These are phyloP conservation scores for Scedosporium boydii DNA, from an alignment of 2,329 filamentous ascomycete species.

Conservation along the genomic window DNA sequence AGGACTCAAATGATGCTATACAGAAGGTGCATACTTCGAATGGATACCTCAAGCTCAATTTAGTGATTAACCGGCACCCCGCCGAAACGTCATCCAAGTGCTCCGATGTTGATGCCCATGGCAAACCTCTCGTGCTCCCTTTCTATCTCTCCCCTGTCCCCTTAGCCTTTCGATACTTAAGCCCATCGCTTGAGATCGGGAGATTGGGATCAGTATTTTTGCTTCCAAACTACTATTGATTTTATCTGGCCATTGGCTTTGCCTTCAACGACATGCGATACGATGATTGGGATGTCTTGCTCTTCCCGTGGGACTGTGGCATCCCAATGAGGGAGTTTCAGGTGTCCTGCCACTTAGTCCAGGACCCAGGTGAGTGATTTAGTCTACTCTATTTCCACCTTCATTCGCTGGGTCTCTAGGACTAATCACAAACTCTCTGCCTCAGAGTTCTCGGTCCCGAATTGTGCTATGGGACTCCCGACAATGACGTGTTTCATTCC, in stretches of 20 bases:
- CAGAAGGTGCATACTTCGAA: no score
- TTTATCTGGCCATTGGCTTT: not conserved
- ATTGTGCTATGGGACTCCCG: conserved; percentile 44
- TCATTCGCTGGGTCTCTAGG: not conserved
- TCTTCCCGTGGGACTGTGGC: conserved; percentile 60
- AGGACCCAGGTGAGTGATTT: conserved; percentile 30
- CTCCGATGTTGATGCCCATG: no score
- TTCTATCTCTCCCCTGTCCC: no score
- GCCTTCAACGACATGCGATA: conserved; percentile 59
- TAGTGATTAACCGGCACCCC: no score
- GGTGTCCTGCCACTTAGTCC: conserved; percentile 63
- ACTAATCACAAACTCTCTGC: not conserved
- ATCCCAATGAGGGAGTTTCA: conserved; percentile 75
- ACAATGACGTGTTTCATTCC: conserved; percentile 64
- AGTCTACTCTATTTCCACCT: not conserved
- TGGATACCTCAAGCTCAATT: no score
- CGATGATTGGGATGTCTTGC: conserved; percentile 75
- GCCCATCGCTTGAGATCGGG: no score
- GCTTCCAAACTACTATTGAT: not conserved
- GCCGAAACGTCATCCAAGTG: no score
- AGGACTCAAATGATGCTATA: not conserved
- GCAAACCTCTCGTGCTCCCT: no score
- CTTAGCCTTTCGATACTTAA: no score
- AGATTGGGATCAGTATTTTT: not conserved
- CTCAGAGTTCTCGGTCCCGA: conserved; percentile 43